Conservation (phyloP, 768 basidiomycete species). For the Crassisporium funariophilum region DNA sequence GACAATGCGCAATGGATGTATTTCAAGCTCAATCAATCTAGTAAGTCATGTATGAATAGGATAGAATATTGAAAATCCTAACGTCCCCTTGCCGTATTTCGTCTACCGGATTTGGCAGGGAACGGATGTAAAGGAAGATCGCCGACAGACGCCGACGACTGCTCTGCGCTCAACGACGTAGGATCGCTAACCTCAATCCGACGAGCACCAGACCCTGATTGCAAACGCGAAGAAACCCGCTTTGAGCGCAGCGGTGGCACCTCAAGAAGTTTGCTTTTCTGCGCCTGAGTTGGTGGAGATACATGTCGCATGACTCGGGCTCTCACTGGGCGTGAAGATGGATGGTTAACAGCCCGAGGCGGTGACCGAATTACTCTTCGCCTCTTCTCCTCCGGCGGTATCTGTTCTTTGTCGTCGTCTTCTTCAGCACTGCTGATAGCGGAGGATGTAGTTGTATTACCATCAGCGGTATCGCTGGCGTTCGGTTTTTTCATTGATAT, state of each 20-base stretch:
- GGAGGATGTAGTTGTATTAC: slow-evolving; percentile 6
- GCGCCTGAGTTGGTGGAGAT: slow-evolving; percentile 10
- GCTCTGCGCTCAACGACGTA: slow-evolving; percentile 1
- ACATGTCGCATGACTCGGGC: slow-evolving; percentile 12
- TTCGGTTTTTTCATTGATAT: not conserved
- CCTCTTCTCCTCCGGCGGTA: slow-evolving; percentile 32
- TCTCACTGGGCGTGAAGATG: slow-evolving; percentile 10
- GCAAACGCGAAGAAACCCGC: slow-evolving; percentile 1
- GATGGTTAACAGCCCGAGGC: slow-evolving; percentile 4
- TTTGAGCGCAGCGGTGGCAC: slow-evolving; percentile 1
- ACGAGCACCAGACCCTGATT: not conserved
- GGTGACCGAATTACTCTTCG: slow-evolving; percentile 30
- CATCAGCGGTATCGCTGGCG: slow-evolving; percentile 10
- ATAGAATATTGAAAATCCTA: not conserved
- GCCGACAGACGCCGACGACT: slow-evolving; percentile 6
- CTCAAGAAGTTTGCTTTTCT: slow-evolving; percentile 5
- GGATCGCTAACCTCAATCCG: slow-evolving; percentile 7
- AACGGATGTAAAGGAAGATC: not conserved
- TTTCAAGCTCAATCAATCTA: too few species aligned
- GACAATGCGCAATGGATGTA: too few species aligned
- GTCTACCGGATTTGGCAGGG: slow-evolving; percentile 2
- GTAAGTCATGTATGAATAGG: too few species aligned
- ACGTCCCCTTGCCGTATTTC: slow-evolving; percentile 1
- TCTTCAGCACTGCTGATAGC: slow-evolving; percentile 4
- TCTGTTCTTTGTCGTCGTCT: slow-evolving; percentile 22